A percentile compares a stretch with the other conserved stretches of the same genome.
phyloP scores from a whole-genome alignment of 2,329 filamentous ascomycete genomes.

The Paraconiothyrium sp. region DNA sequence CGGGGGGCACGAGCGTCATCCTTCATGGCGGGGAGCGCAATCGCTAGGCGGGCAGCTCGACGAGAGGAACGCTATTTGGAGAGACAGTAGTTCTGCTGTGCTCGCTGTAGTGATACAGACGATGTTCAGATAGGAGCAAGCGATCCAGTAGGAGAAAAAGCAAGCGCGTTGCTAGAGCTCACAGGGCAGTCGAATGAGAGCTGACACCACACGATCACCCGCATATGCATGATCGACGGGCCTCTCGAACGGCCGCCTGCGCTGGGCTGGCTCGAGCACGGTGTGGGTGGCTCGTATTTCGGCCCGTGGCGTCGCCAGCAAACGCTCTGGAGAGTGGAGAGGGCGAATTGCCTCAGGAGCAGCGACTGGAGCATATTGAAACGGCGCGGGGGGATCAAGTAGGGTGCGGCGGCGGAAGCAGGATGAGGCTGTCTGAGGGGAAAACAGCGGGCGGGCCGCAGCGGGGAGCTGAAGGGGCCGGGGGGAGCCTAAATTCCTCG shows the following conservation, averaged over 20 bases:
- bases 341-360: not conserved
- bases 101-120: slow-evolving; percentile 10
- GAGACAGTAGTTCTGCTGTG: not conserved
- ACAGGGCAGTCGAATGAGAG: slow-evolving; percentile 43
- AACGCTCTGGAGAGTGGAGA: not conserved
- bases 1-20: slow-evolving; percentile 1
- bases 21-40: not conserved
- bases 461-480: not conserved
- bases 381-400: not conserved
- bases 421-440: slow-evolving; percentile 2
- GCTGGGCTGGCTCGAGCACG: slow-evolving; percentile 14
- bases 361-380: not conserved
- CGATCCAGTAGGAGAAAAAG: slow-evolving; percentile 42
- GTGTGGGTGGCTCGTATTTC: no score
- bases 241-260: slow-evolving; percentile 2
- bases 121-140: slow-evolving; percentile 5
- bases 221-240: slow-evolving; percentile 25
- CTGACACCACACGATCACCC: slow-evolving; percentile 24
- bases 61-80: not conserved
- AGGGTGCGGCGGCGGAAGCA: not conserved
- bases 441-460: slow-evolving; percentile 1
- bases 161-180: slow-evolving; percentile 18
- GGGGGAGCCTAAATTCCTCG: not conserved
- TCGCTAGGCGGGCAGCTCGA: not conserved
- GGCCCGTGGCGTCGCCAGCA: no score